Evolutionary conservation across 768 basidiomycete species (phyloP).

Genomic region (Pleurotus giganteus): DNA sequence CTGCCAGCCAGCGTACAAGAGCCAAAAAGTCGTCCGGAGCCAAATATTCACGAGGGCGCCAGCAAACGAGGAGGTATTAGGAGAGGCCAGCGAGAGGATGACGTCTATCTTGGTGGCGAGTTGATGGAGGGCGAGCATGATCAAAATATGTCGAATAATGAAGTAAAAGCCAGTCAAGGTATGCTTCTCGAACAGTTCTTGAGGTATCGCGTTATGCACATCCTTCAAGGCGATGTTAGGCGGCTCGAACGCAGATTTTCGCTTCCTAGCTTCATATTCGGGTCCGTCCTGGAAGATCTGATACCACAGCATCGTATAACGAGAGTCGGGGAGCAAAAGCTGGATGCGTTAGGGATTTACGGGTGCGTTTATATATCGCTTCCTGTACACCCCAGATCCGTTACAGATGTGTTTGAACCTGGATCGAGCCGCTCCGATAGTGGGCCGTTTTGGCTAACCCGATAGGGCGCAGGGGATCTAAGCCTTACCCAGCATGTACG

Average conservation of each 20-base stretch:
- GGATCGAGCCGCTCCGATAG: neutral
- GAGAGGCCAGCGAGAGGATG: neutral
- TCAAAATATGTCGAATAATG: slow-evolving; percentile 36
- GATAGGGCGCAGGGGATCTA: slow-evolving; percentile 3
- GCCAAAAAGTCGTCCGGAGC: slow-evolving; percentile 32
- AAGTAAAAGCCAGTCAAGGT: slow-evolving; percentile 44
- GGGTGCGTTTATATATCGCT: neutral
- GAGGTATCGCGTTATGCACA: slow-evolving; percentile 47
- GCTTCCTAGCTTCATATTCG: slow-evolving; percentile 46
- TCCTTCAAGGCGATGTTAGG: slow-evolving; percentile 42
- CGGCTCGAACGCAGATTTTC: slow-evolving; percentile 35
- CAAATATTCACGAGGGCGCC: slow-evolving; percentile 15
- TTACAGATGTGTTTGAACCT: neutral
- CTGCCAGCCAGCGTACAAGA: slow-evolving; percentile 51
- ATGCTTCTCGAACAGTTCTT: slow-evolving; percentile 42
- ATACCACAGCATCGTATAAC: slow-evolving; percentile 33
- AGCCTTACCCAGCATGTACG: slow-evolving; percentile 6
- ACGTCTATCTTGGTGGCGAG: slow-evolving; percentile 34
- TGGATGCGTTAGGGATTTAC: neutral
- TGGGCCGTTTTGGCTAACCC: neutral
- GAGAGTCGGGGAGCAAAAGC: neutral
- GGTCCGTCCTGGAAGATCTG: slow-evolving; percentile 45
- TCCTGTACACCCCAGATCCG: neutral
- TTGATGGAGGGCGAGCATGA: slow-evolving; percentile 37
- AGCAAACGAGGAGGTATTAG: slow-evolving; percentile 12